Base-by-base conservation (phyloP, 2,329 filamentous ascomycete genomes). In the Colletotrichum noveboracense region DNA sequence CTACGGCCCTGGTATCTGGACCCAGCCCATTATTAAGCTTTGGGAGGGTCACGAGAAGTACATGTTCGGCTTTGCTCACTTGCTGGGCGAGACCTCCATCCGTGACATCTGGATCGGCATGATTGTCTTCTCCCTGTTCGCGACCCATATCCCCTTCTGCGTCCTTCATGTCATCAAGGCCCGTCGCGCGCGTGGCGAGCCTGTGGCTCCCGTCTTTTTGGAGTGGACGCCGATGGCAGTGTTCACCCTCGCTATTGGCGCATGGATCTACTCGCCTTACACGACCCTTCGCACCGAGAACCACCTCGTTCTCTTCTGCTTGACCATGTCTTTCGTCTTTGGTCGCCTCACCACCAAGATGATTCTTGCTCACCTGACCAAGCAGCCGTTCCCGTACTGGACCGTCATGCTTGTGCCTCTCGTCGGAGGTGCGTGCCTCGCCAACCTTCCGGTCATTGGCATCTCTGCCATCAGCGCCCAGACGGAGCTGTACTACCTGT, bases 331-430 rank as follows among this genome's bases (percentile, higher is more conserved):
- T n/a, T 96, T 98, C 80, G 97, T 98, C 75, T 98, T 99, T 84
- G 97, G 97, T 43, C 94, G 97, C 79, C 96, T 99, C 93, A 98
- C 97, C 0, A 99, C 97, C 52, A 99, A 98, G 88, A 98, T 98
- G 85, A 99, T 99, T 82, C 92, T 99, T 21, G 96, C 97, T 4
- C 97, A 99, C 85, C 89, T 99, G 67, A 97, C 97, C 3, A 92
- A 92, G 77, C 97, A 98, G 84, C 95, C 96, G 5, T 99, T 98
- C 86, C 97, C 97, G 2, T 97, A 95, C 89, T 98, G 96, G 96
- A 98, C 97, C 13, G 91, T 97, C 65, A 94, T 98, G 91, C 89
- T 98, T 48, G 92, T 91, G 38, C 97, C 97, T 9, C 92, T 99
- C 52, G 90, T 98, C 64, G 94, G 94, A 66, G 97, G 97, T 69